Base-by-base conservation (phyloP, 495 filamentous ascomycete genomes). In the Lophiostoma macrostomum region DNA sequence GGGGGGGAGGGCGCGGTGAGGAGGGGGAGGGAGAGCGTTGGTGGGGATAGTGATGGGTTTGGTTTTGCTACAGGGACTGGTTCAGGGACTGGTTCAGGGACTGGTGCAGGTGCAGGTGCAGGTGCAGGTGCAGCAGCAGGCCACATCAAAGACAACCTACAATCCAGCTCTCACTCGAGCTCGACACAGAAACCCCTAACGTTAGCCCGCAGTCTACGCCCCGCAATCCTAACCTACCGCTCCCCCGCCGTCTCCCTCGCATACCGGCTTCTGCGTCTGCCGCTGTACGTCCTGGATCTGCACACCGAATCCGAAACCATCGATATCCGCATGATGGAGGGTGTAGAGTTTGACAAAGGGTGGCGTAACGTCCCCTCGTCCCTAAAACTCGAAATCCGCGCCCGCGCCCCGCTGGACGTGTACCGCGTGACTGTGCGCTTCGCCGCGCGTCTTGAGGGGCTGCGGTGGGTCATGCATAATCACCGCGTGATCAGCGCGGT, bases 401-500 rank as follows among this genome's bases (percentile, higher is more conserved):
- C 41, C 13, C 31, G 13, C 30, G 28, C 8, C 29, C 72, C 73
- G 30, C 75, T 94, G 69, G 84, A 91, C 64, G 72, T 95, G 10
- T 97, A 96, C 63, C 70, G 73, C 11, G 84, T 81, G 1, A 71
- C 64, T 14, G 76, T 95, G 37, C 76, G 75, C 13, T 80, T 98
- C 19, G 75, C 71, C 11, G 90, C 93, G 1, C 74, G 78, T 35
- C 81, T 96, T 52, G 72, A 74, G 18, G 93, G 91, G 0, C 61
- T 96, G 53, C 66, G 80, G 78, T 82, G 74, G 39, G 66, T 88
- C 23, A 95, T 98, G 87, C 91, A 88, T 55, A 79, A 85, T 19
- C 83, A 88, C 70, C 81, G 83, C 29, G 52, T 91, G 24, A 65
- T 82, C 1, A 80, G 81, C 10, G 88, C 89, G 55, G 31, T 86